Base-by-base conservation (phyloP, 2,329 filamentous ascomycete genomes). In the Helminthosporium solani region DNA sequence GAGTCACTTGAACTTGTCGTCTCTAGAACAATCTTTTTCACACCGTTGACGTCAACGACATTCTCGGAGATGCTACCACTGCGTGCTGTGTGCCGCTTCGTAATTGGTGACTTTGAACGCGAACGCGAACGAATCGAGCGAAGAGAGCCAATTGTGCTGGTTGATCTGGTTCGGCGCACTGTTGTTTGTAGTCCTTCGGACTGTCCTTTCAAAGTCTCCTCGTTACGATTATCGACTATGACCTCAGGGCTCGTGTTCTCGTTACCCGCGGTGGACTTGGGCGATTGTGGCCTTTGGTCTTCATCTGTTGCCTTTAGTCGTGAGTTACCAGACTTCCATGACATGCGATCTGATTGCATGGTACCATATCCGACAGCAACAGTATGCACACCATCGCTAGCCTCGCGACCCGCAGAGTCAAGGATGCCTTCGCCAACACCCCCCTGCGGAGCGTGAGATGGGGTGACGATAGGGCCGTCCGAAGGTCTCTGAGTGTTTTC, bases 61-160 rank as follows among this genome's bases (percentile, higher is more conserved):
- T 87, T 88, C 68, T 91, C 87, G 0, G 87, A 90, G 57, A 91
- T 89, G 64, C 85, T 88, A 21, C 88, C 87, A 56, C 84, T 88
- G 46, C 86, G 78, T 5, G 84, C 83, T 3, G 77, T 74, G 7
- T 78, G 75, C 27, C 73, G 73, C 53, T 70, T 59, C 45, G 63
- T 65, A 8, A 56, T 52, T 0, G 63, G 60, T 19, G 52, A 62
- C 7, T 27, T 50, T 1, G 63, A 60, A n/a, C 43, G 52, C 11
- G 63, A 60, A n/a, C 43, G 52, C 11, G 66, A 62, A 15, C 39
- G 47, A 5, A 53, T 38, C 7, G 63, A 66, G 38, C 49, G 61
- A 7, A 71, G 46, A 0, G 67, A 70, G 2, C 57, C 67, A 33
- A 67, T 59, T 9, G 63, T 71, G 53, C 63, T 69, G 35, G 58